These are phyloP conservation scores for Ricinus communis DNA, from an alignment of 345 rosid genomes.

Conservation along the genomic window DNA sequence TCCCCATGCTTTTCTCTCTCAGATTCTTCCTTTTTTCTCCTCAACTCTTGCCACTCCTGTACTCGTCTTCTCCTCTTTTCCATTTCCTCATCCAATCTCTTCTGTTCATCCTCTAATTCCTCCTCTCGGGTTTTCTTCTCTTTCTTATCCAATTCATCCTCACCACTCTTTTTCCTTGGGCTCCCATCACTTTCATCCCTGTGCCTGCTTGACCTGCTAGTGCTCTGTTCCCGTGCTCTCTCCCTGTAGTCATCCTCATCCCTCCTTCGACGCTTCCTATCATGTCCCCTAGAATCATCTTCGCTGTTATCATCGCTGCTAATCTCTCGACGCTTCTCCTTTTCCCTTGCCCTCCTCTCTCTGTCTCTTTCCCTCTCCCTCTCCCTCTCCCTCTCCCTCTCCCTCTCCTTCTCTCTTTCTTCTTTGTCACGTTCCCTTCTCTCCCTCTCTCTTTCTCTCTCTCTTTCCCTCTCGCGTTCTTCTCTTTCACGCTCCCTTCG, in stretches of 20 bases:
- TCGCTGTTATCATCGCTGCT: slow-evolving; percentile 62
- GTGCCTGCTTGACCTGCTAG: slow-evolving; percentile 54
- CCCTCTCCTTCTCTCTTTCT: slow-evolving; percentile 3
- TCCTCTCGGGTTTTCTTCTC: slow-evolving; percentile 67
- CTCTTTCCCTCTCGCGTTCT: slow-evolving; percentile 22
- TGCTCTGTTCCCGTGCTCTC: slow-evolving; percentile 57
- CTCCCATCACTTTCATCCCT: slow-evolving; percentile 54
- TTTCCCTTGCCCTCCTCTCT: slow-evolving; percentile 56
- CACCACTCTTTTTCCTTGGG: slow-evolving; percentile 49
- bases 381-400: not conserved
- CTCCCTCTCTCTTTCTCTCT: slow-evolving; percentile 17
- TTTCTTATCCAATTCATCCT: slow-evolving; percentile 53
- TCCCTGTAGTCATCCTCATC: slow-evolving; percentile 58
- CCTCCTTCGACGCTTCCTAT: slow-evolving; percentile 59
- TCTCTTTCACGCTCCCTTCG: not conserved
- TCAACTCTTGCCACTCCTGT: slow-evolving; percentile 95
- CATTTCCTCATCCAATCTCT: slow-evolving; percentile 74
- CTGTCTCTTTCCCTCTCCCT: slow-evolving; percentile 45
- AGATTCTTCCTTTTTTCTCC: slow-evolving; percentile 80
- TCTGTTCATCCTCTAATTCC: slow-evolving; percentile 83
- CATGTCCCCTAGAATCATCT: slow-evolving; percentile 44
- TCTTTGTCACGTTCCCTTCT: slow-evolving; percentile 10
- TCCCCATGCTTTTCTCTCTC: slow-evolving; percentile 70
- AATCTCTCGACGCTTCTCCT: slow-evolving; percentile 55
- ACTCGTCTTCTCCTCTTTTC: slow-evolving; percentile 92